Evolutionary conservation across 2,329 filamentous ascomycete species (phyloP), one percentile per base, ranked within the genome.

Genomic region (Aspergillus hiratsukae): DNA sequence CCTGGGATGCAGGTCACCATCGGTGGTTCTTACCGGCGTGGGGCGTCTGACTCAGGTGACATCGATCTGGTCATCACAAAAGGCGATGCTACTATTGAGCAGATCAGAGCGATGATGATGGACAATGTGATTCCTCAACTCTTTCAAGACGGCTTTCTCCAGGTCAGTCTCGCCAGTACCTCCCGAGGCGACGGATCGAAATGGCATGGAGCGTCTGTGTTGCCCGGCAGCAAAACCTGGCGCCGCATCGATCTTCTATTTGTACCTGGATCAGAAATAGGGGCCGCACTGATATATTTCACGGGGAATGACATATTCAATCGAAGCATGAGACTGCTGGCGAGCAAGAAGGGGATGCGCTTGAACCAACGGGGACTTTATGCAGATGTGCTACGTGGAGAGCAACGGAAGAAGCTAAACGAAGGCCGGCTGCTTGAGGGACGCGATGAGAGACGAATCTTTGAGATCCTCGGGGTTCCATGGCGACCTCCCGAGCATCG

Each of bases 291-390:
- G 59, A 82, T 97, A n/a, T 97, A 97, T 69, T 97, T 97, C 68
- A 97, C 93, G 0, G 93, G 93, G 1, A 94, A 97, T 64, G 92
- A 96, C 69, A 88, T 96, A 35, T 97, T 97, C 76, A 97, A 97
- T 71, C 81, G 92, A 17, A 95, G 90, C 67, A 83, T 97, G 71
- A 78, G 93, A 61, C 75, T 95, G 17, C 72, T 97, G 61, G 91
- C 91, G 14, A 84, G 85, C 41, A 91, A 85, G 73, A 94, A 90
- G 74, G 84, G 85, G 0, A 91, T 95, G 90, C 77, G 89, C 51
- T 70, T 97, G 54, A 97, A 96, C 64, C 92, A 97, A 73, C 80
- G 83, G 29, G 93, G 91, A 0, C 71, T 97, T 54, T 96, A 87
- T 65, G 83, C 79, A 64, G 83, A 90, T 70, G 86, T 90, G 1